Evolutionary conservation across 768 basidiomycete genomes (phyloP), one percentile per base, ranked within the genome.

Genomic region (Krasilnikovozyma curviuscula): DNA sequence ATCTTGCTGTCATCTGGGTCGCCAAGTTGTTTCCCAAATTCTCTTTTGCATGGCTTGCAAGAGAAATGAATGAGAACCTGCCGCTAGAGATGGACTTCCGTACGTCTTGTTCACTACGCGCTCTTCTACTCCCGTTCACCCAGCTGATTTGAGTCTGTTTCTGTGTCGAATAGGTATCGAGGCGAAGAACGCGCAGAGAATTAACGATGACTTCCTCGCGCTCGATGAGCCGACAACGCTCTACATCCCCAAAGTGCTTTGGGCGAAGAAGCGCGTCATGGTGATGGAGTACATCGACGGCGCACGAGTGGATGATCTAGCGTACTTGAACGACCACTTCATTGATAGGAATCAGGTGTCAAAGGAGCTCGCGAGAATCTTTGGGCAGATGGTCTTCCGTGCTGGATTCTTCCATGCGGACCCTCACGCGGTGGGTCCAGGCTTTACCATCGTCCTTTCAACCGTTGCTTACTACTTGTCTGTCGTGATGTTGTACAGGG

Each of bases 331-430:
- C 21, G 68, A 76, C 31, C 70, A 82, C 52, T 71, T 74, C 38
- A 95, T 98, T 53, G 85, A 98, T 64, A 71, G 91, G 45, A 98
- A 97, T 61, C 80, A 79, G 61, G 89, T 98, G 37, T 78, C 86
- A 1, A 67, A 91, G 46, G 88, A 97, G 64, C 70, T 98, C 19
- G 77, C 81, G 3, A 39, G 49, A 27, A 91, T 98, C 58, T 95
- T 95, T 61, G 81, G 75, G 42, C 78, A 76, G 59, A 95, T 97
- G 93, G 84, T 97, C 10, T 91, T 95, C 59, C 62, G 89, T 16
- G 86, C 79, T 57, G 38, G 28, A 53, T 75, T 82, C 25, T 44
- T 82, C 62, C 79, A 80, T 66, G 79, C 77, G 33, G 44, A 48
- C 44, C 43, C 4, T 39, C 23, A 30, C n/a, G n/a, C n/a, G n/a